Evolutionary conservation across 192 early-diverging fungal genomes (phyloP).

Genomic region (Chytriomyces hyalinus): DNA sequence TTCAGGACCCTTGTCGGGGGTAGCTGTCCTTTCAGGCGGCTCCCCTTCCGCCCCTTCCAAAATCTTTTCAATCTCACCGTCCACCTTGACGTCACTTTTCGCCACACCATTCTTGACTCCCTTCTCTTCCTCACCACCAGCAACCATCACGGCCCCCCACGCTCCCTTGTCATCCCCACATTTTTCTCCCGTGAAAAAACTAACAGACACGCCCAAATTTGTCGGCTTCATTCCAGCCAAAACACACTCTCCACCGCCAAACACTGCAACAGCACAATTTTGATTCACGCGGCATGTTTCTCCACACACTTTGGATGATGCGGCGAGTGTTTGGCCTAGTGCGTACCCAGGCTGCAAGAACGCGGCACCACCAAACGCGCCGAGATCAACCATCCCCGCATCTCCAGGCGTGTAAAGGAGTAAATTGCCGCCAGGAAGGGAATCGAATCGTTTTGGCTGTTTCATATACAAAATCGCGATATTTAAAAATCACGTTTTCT

Average conservation of each 20-base stretch:
- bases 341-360: neutral
- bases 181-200: conserved; percentile 1
- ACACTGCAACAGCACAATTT: neutral
- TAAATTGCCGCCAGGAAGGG: neutral
- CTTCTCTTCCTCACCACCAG: neutral
- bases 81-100: neutral
- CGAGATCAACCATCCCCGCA: neutral
- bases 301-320: neutral
- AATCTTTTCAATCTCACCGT: neutral
- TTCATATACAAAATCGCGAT: neutral
- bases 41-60: no score
- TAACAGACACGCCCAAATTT: neutral
- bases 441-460: neutral
- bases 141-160: neutral
- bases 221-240: neutral
- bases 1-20: neutral
- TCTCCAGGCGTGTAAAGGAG: neutral
- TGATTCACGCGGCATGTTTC: neutral
- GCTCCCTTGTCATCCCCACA: neutral
- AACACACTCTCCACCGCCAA: neutral
- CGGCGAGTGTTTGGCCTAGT: neutral
- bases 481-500: no score
- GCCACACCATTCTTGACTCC: neutral
- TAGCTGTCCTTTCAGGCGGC: neutral
- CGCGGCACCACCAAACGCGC: neutral